Evolutionary conservation across 805 yeast species (phyloP), one percentile per base, ranked within the genome.

Genomic region (Hanseniaspora osmophila): DNA sequence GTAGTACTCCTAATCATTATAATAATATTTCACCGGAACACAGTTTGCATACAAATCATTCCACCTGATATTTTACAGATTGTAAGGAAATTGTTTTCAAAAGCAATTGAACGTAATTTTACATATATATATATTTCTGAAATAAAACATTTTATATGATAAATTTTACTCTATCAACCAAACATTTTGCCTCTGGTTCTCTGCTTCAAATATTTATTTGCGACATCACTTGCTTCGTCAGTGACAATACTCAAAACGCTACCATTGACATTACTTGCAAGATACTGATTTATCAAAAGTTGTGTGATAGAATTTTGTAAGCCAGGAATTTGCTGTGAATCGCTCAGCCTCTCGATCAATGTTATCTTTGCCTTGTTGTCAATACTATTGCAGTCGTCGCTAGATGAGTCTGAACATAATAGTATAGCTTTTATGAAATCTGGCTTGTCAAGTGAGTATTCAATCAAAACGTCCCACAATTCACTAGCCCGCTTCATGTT

Each of bases 401-500:
- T 22, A 10, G 38, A 35, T 13, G 38, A 13, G 30, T 82, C 84
- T 1, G 84, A 77, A 45, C 75, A 68, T 47, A 81, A 80, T 46
- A 92, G 70, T 42, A 90, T 65, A 6, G 83, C 82, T 49, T 76
- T 75, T 39, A 90, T 80, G 56, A 85, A 87, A n/a, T 68, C 68
- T 0, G 96, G 92, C 51, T 77, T 77, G 37, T 71, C 69, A 65
- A 79, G 70, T 17, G 95, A 78, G 58, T 78, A 77, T 17, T 75
- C 78, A 10, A 90, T 63, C 49, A 90, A 67, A 41, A 78, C 76
- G 38, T 77, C 77, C 94, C 96, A 87, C 10, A 86, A 64, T n/a
- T 84, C 94, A 15, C 18, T 38, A 12, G 30, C 30, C 4, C 30
- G 18, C 5, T 17, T 22, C 7, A 5, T 3, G 17, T 38, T 38